phyloP scores from a whole-genome alignment of 1,284 basidiomycete genomes.

The Sporisorium scitamineum region DNA sequence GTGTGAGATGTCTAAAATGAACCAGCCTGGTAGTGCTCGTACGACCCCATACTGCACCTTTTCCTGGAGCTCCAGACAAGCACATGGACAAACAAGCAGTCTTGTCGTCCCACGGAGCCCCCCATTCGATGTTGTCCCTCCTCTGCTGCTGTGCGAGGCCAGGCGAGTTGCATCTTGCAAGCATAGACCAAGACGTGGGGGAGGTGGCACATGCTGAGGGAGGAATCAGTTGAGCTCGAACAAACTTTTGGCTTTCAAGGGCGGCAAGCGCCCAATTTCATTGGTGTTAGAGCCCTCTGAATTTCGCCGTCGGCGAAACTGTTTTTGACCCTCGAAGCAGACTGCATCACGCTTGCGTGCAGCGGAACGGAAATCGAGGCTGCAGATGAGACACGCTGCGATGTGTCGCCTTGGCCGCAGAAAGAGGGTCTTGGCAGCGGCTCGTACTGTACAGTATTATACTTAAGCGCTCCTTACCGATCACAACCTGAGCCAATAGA shows the following conservation, averaged over 20 bases:
- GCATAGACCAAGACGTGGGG: neutral
- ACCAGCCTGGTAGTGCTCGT: neutral
- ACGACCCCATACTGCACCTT: neutral
- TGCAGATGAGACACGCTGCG: conserved; percentile 4
- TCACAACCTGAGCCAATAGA: neutral
- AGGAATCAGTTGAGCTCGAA: no score
- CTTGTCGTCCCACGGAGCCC: conserved; percentile 41
- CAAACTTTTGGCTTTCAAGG: no score
- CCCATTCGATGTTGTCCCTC: neutral
- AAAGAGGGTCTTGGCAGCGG: neutral
- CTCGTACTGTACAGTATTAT: neutral
- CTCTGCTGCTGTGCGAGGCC: conserved; percentile 1
- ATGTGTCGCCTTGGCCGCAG: no score
- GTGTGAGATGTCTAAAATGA: neutral
- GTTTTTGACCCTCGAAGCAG: neutral
- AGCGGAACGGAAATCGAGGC: neutral
- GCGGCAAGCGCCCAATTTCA: conserved; percentile 1
- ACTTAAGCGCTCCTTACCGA: neutral
- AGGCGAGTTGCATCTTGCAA: conserved; percentile 18
- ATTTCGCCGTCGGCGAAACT: conserved; percentile 12
- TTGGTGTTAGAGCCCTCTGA: neutral
- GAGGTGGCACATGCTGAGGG: no score
- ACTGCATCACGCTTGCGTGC: conserved; percentile 1
- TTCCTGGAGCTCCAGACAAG: conserved; percentile 2
- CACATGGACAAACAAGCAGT: neutral